Conservation (phyloP, 495 filamentous ascomycete species). For the Aspergillus sclerotioniger region DNA sequence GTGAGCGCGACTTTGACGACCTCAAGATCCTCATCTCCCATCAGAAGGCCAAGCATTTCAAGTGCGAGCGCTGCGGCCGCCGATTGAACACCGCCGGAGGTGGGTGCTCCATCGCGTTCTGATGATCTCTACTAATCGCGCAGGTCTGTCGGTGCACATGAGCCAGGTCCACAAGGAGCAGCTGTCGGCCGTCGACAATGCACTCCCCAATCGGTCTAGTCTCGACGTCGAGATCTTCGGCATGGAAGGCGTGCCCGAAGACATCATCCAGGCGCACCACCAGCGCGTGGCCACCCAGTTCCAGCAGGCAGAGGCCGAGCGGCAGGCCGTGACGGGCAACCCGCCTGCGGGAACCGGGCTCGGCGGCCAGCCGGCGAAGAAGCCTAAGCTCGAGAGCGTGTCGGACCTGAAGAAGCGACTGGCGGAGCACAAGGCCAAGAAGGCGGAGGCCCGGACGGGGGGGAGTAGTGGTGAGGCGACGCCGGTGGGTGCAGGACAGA, state of each 20-base stretch:
- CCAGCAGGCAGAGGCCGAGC: constrained; percentile 80
- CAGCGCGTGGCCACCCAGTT: constrained; percentile 80
- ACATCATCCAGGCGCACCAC: constrained; percentile 75
- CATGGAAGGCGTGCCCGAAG: constrained; percentile 94
- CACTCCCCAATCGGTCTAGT: constrained; percentile 75
- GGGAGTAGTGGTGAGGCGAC: constrained; percentile 62
- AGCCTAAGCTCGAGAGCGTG: constrained; percentile 72
- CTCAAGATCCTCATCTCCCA: constrained; percentile 92
- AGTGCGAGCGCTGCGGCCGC: constrained; percentile 84
- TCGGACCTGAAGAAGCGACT: constrained; percentile 80
- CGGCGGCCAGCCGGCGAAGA: constrained; percentile 63
- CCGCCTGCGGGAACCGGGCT: constrained; percentile 59
- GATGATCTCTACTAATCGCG: background rate
- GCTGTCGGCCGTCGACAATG: constrained; percentile 83
- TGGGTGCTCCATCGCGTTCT: constrained; percentile 41
- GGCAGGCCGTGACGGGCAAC: constrained; percentile 80
- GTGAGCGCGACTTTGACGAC: constrained; percentile 97
- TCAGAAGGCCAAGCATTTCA: constrained; percentile 98
- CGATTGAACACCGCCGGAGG: constrained; percentile 94
- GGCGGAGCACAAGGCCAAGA: constrained; percentile 73
- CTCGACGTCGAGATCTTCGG: constrained; percentile 95
- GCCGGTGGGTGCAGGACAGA: constrained; percentile 42
- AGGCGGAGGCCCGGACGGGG: constrained; percentile 56
- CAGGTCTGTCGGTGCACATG: constrained; percentile 94
- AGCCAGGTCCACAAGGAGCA: constrained; percentile 97